Evolutionary conservation across 2,329 filamentous ascomycete genomes (phyloP).

Genomic region (Scedosporium apiospermum): DNA sequence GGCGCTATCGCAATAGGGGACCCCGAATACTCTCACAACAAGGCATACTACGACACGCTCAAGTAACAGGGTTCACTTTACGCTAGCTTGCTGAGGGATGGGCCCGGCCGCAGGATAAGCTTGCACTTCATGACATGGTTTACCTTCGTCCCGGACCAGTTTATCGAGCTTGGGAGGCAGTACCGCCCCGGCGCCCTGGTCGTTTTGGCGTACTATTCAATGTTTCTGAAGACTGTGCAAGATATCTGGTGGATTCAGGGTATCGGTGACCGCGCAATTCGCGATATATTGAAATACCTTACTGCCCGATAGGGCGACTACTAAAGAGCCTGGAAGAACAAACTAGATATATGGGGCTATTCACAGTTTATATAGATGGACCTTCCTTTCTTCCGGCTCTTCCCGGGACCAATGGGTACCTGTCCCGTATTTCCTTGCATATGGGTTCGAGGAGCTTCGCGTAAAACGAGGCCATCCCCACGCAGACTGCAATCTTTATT

Average conservation of each 20-base stretch:
- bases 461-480: too few relatives aligned
- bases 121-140: conserved; percentile 44
- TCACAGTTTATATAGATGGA: too few relatives aligned
- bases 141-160: conserved; percentile 35
- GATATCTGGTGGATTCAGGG: conserved; percentile 41
- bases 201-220: conserved; percentile 42
- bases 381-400: too few relatives aligned
- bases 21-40: conserved; percentile 26
- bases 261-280: conserved; percentile 35
- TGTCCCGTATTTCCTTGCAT: too few relatives aligned
- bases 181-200: conserved; percentile 36
- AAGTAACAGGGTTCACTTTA: conserved; percentile 43
- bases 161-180: conserved; percentile 32
- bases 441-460: too few relatives aligned
- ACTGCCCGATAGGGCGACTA: too few relatives aligned
- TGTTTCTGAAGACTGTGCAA: conserved; percentile 34
- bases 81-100: conserved; percentile 28
- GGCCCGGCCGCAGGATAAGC: conserved; percentile 29
- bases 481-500: too few relatives aligned
- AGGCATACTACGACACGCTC: conserved; percentile 36
- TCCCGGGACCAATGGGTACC: too few relatives aligned
- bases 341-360: too few relatives aligned
- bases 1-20: conserved; percentile 32
- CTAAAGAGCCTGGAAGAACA: too few relatives aligned
- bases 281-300: conserved; percentile 23